phyloP scores from a whole-genome alignment of 176 grass and related monocot genomes.

The maize (Zea mays) region DNA sequence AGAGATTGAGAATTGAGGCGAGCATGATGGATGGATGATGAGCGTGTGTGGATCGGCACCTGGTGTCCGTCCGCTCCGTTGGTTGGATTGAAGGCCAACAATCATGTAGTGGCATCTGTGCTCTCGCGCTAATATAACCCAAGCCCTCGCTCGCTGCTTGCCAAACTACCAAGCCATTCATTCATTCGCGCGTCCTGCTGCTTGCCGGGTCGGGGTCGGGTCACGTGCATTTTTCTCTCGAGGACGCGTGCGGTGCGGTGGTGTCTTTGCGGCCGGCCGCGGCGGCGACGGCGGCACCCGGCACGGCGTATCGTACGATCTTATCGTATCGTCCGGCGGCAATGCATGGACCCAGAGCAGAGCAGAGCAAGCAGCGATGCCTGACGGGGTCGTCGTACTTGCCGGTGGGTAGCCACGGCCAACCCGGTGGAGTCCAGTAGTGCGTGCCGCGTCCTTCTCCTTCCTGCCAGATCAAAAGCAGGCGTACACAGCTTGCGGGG shows the following conservation, averaged over 20 bases:
- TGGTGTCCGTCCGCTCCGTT: not conserved
- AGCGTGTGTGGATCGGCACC: slow-evolving; percentile 9
- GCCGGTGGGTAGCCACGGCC: slow-evolving; percentile 24
- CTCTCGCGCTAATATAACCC: too few species aligned
- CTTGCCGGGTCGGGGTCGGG: too few species aligned
- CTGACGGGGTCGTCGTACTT: slow-evolving; percentile 34
- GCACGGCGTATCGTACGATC: not conserved
- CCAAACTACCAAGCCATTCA: not conserved
- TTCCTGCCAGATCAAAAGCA: slow-evolving; percentile 16
- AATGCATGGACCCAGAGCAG: not conserved
- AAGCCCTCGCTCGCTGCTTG: not conserved
- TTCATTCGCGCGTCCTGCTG: too few species aligned
- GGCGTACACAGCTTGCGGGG: not conserved
- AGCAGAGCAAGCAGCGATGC: not conserved
- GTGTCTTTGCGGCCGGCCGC: not conserved
- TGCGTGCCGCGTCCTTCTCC: not conserved
- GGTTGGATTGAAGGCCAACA: not conserved
- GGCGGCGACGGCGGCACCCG: not conserved
- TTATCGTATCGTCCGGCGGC: not conserved
- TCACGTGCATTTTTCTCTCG: too few species aligned
- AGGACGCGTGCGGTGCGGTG: not conserved
- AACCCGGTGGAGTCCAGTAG: not conserved
- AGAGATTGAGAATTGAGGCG: slow-evolving; percentile 10
- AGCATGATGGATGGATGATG: slow-evolving; percentile 1
- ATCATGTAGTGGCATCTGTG: slow-evolving; percentile 25